Base-by-base conservation (phyloP, 2,329 filamentous ascomycete species). In the Penicillium fuscoglaucum region DNA sequence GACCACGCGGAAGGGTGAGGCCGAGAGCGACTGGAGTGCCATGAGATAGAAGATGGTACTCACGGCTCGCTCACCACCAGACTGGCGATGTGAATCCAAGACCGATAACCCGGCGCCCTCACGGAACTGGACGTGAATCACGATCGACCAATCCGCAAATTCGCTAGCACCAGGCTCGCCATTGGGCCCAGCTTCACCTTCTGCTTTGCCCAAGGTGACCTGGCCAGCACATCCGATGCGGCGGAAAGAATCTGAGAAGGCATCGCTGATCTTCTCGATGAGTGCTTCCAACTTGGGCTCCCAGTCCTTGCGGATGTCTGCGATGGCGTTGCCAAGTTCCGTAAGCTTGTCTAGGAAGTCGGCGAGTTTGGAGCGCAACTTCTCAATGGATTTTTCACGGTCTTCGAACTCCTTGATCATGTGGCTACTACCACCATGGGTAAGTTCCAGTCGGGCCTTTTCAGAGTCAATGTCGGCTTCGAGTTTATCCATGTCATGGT, bases 21-120 rank as follows among this genome's bases (percentile, higher is more conserved):
- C 90, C 17, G 95, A 93, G 69, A 99, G 87, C 50, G 90, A 90
- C 75, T 99, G 95, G 28, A 99, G 84, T 6, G 95, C 91, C 93
- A 99, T 98, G 57, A 99, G 90, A 78, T 96, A 99, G 83, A 98
- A 99, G 71, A 98, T 96, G 15, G 95, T 99, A 24, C 91, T 96
- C 24, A 99, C 93, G 26, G 95, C 91, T 59, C 95, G 89, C 79
- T 99, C 95, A 63, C 95, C 95, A 68, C 95, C 95, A 1, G 93
- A 98, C 75, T 99, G 95, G 6, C 95, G 90, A 73, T 98, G 93
- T 45, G 91, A 89, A 68, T 96, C 90, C 26, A 99, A 87, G 31
- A 93, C 81, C 61, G 93, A 91, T 5, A 98, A 86, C 3, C 84
- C 85, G 73, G 98, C 95, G 71, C 88, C 86, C 70, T 93, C 89